Percentiles rank a stretch among this genome's conserved stretches.
Evolutionary conservation across 192 early-diverging fungal species (phyloP).

Genomic region (Cladochytrium replicatum): DNA sequence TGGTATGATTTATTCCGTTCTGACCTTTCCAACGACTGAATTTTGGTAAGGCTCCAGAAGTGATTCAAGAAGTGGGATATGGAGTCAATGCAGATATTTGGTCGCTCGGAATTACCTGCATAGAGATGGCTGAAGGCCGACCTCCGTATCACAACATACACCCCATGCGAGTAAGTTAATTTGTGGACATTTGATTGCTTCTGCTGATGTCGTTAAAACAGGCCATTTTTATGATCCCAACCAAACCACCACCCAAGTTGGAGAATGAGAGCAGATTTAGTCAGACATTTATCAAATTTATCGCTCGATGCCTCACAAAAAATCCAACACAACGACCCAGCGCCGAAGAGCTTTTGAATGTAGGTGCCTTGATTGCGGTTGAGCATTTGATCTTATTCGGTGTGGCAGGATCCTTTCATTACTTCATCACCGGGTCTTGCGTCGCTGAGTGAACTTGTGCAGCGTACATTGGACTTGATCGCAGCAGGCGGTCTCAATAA

Average conservation of each 20-base stretch:
- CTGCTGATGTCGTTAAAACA: too few species aligned
- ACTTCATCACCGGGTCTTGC: conserved; percentile 10
- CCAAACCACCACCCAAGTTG: conserved; percentile 48
- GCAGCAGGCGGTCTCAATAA: conserved; percentile 19
- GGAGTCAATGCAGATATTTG: conserved; percentile 52
- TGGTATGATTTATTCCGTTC: conserved; percentile 14
- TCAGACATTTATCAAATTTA: conserved; percentile 35
- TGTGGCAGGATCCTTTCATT: conserved; percentile 34
- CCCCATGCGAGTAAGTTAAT: conserved; percentile 36
- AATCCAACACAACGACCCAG: conserved; percentile 38
- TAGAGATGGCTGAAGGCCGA: conserved; percentile 55
- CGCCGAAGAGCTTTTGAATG: conserved; percentile 37
- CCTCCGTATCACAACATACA: conserved; percentile 53
- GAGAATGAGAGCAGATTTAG: conserved; percentile 34
- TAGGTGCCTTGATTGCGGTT: conserved; percentile 1
- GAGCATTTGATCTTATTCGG: neutral
- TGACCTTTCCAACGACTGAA: neutral
- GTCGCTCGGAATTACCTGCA: conserved; percentile 52
- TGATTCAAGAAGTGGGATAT: conserved; percentile 57
- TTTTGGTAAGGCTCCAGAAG: conserved; percentile 43
- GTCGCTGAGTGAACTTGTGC: conserved; percentile 11
- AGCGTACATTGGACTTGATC: conserved; percentile 14
- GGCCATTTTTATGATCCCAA: conserved; percentile 55
- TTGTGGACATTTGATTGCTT: conserved; percentile 3
- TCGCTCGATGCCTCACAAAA: conserved; percentile 46